Conservation (phyloP, 805 yeast genomes). For the Candida stauntonica region DNA sequence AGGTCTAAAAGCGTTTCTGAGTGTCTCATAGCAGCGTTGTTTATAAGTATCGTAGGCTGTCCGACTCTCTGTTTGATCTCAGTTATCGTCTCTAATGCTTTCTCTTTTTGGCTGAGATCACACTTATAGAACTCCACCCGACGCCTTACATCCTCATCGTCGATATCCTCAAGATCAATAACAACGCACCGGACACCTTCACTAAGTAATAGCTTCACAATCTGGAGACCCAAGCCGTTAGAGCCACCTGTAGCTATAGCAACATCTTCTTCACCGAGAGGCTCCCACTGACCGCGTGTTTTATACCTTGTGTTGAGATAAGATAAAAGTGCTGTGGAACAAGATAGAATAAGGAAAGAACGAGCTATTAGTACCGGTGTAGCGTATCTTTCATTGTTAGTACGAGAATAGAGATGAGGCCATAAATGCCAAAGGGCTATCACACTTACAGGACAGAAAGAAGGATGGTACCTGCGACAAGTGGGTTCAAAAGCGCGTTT, state of each 20-base stretch:
- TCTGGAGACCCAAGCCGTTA: constrained; percentile 32
- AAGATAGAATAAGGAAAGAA: neutral
- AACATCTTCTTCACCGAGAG: constrained; percentile 12
- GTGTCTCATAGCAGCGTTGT: constrained; percentile 76
- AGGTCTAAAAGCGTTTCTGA: constrained; percentile 47
- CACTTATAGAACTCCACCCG: constrained; percentile 49
- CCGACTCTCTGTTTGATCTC: constrained; percentile 44
- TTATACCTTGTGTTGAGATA: constrained; percentile 13
- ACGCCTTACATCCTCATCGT: constrained; percentile 5
- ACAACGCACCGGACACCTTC: constrained; percentile 23
- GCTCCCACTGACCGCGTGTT: constrained; percentile 21
- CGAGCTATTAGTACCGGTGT: constrained; percentile 3
- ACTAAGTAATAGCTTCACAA: constrained; percentile 20
- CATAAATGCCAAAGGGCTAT: too few species aligned
- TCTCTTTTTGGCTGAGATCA: constrained; percentile 54
- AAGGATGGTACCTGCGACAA: constrained; percentile 1
- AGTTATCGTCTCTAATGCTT: constrained; percentile 37
- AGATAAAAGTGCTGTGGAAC: neutral
- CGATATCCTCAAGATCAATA: constrained; percentile 26
- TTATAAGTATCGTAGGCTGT: constrained; percentile 58
- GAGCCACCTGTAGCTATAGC: constrained; percentile 37
- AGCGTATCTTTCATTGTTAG: constrained; percentile 2
- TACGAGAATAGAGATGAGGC: too few species aligned
- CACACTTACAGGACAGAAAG: constrained; percentile 3
- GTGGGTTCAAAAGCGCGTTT: neutral